phyloP scores from a whole-genome alignment of 768 basidiomycete species.

The Boletus sensibilis region DNA sequence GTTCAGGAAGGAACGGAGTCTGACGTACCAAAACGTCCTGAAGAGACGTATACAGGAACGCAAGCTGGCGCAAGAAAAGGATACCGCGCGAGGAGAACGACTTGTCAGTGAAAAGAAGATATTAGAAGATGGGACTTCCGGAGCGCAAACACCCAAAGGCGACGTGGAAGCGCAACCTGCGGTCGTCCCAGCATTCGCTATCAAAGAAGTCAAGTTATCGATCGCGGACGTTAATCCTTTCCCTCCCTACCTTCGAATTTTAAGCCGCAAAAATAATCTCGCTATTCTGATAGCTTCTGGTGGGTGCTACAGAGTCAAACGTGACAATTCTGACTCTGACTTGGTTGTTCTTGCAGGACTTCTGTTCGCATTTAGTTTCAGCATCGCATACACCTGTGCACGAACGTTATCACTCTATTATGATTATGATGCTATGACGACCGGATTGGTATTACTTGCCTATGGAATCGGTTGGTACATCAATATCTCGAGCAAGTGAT shows the following conservation, averaged over 20 bases:
- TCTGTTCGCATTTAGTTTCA: constrained; percentile 68
- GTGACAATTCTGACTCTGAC: background rate
- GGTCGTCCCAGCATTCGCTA: constrained; percentile 6
- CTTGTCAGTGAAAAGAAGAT: constrained; percentile 6
- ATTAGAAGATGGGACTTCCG: background rate
- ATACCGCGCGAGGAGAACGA: constrained; percentile 2
- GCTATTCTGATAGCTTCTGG: constrained; percentile 45
- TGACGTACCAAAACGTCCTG: constrained; percentile 71
- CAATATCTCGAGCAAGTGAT: background rate
- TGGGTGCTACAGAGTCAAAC: constrained; percentile 15
- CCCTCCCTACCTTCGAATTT: constrained; percentile 56
- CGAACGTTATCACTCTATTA: constrained; percentile 68
- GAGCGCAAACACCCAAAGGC: constrained; percentile 10
- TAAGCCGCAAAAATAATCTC: constrained; percentile 66
- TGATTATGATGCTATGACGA: constrained; percentile 64
- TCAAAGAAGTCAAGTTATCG: constrained; percentile 50
- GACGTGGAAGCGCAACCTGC: constrained; percentile 26
- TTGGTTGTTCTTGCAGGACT: constrained; percentile 43
- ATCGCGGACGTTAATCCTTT: constrained; percentile 73
- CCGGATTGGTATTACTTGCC: constrained; percentile 74
- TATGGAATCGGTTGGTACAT: constrained; percentile 60
- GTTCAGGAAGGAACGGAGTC: constrained; percentile 79
- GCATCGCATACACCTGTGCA: constrained; percentile 71
- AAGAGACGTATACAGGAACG: constrained; percentile 38
- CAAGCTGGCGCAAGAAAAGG: constrained; percentile 17